Percentiles rank a stretch among this genome's conserved stretches.
These are phyloP conservation scores for Malus domestica DNA, from an alignment of 306 rosid species.

Conservation along the genomic window DNA sequence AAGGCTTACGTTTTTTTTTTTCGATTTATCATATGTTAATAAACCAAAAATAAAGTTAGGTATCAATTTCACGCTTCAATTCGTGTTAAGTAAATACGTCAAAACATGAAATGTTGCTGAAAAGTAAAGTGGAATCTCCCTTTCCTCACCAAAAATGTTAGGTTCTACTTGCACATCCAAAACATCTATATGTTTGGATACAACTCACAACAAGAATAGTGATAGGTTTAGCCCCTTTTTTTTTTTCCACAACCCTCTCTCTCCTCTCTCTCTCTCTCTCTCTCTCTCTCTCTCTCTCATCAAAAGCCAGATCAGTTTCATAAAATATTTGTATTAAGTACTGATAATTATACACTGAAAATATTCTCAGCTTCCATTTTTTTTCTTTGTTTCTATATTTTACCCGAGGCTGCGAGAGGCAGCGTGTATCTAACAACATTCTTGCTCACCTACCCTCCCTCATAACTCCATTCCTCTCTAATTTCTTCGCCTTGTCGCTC, in stretches of 20 bases:
- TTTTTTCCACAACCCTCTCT: not conserved
- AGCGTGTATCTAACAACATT: conserved; percentile 38
- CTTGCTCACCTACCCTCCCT: conserved; percentile 44
- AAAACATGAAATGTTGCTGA: not conserved
- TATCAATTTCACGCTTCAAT: no score
- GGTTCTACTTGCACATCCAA: not conserved
- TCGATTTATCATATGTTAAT: no score
- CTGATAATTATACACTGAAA: not conserved
- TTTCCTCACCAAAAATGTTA: not conserved
- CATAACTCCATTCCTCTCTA: not conserved
- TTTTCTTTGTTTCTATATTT: not conserved
- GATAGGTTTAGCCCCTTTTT: not conserved
- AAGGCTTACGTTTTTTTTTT: no score
- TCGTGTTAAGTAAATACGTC: no score
- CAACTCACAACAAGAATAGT: not conserved
- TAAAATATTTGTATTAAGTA: not conserved
- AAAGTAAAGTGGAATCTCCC: not conserved
- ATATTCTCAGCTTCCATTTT: not conserved
- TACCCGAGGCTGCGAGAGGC: not conserved
- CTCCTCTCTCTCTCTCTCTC: no score
- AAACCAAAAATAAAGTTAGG: not conserved
- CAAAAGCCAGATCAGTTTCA: not conserved
- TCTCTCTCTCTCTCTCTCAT: no score
- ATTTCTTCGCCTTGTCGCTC: not conserved
- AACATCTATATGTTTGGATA: not conserved